These are phyloP conservation scores for Eucommia ulmoides DNA, from an alignment of 257 asterid species.

Conservation along the genomic window DNA sequence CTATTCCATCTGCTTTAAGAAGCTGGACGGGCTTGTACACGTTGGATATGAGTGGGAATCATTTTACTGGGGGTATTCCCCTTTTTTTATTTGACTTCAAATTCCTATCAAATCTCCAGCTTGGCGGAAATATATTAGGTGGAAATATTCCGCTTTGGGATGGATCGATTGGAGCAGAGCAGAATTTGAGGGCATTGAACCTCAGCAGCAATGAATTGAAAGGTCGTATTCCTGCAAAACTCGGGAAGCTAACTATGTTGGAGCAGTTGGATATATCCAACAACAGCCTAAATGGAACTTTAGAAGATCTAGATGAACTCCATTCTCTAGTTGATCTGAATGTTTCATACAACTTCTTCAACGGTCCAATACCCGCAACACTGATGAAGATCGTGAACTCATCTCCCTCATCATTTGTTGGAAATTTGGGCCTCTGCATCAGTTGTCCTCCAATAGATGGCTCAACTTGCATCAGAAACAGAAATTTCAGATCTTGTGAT, in stretches of 20 bases:
- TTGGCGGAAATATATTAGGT: conserved; percentile 54
- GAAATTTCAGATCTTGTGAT: conserved; percentile 27
- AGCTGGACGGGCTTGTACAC: conserved; percentile 32
- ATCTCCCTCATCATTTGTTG: conserved; percentile 47
- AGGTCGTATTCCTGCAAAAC: conserved; percentile 42
- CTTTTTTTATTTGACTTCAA: conserved; percentile 35
- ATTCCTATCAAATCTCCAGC: conserved; percentile 44
- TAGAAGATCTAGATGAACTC: conserved; percentile 31
- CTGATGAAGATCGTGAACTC: conserved; percentile 24
- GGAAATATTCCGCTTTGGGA: conserved; percentile 37
- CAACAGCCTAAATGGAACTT: conserved; percentile 49
- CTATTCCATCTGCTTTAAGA: conserved; percentile 37
- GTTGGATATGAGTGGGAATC: conserved; percentile 53
- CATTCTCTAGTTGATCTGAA: conserved; percentile 38
- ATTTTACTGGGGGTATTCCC: conserved; percentile 41
- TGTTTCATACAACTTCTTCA: conserved; percentile 44
- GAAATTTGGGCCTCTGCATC: conserved; percentile 46
- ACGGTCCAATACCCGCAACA: conserved; percentile 43
- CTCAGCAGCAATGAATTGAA: conserved; percentile 45
- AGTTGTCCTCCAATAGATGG: conserved; percentile 22
- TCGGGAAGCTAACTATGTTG: conserved; percentile 46
- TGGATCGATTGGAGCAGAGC: conserved; percentile 22
- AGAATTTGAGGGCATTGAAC: conserved; percentile 44
- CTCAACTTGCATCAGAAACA: conserved; percentile 20
- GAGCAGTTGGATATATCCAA: conserved; percentile 55